Conservation (phyloP, 1,139 yeast genomes). For the Saccharomycopsis hybrid region DNA sequence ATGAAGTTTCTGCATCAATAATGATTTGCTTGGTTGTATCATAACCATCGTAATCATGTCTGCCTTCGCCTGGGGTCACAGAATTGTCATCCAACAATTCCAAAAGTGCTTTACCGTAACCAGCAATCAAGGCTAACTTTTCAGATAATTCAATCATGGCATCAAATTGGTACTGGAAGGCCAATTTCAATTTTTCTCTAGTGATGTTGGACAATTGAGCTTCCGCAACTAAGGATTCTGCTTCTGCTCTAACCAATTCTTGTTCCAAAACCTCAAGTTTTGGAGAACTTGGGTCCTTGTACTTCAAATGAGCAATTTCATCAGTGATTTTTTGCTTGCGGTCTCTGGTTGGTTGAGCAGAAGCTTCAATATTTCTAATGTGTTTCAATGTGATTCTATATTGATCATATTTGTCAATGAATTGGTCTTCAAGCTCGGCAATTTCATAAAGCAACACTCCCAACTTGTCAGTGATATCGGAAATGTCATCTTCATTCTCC, state of each 20-base stretch:
- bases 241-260: constrained; percentile 98
- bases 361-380: constrained; percentile 92
- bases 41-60: constrained; percentile 97
- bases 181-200: constrained; percentile 95
- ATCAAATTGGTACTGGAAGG: constrained; percentile 95
- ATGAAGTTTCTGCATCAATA: constrained; percentile 93
- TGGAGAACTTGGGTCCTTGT: constrained; percentile 97
- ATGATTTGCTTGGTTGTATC: constrained; percentile 97
- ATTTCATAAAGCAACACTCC: constrained; percentile 94
- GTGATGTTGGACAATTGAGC: constrained; percentile 98
- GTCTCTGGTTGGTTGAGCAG: constrained; percentile 97
- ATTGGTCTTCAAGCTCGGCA: constrained; percentile 97
- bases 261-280: constrained; percentile 93
- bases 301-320: constrained; percentile 94
- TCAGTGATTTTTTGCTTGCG: constrained; percentile 97
- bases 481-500: constrained; percentile 83
- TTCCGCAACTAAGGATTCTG: constrained; percentile 97
- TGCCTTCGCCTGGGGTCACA: constrained; percentile 98
- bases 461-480: constrained; percentile 94
- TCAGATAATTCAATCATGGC: constrained; percentile 95
- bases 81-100: constrained; percentile 95
- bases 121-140: constrained; percentile 93
- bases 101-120: constrained; percentile 95
- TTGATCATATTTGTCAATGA: constrained; percentile 95
- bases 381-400: constrained; percentile 94